Base-by-base conservation (phyloP, 2,329 filamentous ascomycete species). In the Aaosphaeria arxii region DNA sequence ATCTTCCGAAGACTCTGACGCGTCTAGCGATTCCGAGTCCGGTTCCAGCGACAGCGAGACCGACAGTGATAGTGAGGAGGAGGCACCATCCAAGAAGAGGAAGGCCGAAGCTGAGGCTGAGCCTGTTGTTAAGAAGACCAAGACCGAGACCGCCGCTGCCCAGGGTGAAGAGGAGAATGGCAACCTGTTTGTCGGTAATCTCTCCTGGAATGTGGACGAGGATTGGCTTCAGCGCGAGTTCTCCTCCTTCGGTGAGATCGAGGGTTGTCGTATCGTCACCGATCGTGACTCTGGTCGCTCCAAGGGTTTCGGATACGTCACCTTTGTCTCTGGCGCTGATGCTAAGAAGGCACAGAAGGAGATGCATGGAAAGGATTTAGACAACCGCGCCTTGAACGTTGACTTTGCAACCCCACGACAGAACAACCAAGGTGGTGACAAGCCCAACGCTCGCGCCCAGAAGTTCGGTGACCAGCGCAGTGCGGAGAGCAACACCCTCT, bases 291-390 rank as follows among this genome's bases (percentile, higher is more conserved):
- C 79, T 64, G 88, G 89, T 63, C 87, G 89, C 67, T 92, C 91
- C 73, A 91, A 91, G 76, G 91, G 89, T 78, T 96, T 95, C 72
- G 91, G 91, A 52, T 96, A 96, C 70, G 88, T 96, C 62, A 91
- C 96, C 77, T 96, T 91, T 73, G 77, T 79, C 67, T 82, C 78
- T 58, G 73, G 80, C 51, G 85, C 82, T 51, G 80, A 83, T 67
- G 88, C 87, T 48, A 80, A 81, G 62, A 85, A 85, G 69, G 89
- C 89, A 47, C 81, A 86, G 58, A 83, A 86, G 62, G 84, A 81
- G 63, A 91, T 88, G 85, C 82, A 89, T 63, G 87, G 84, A 57
- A 72, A 80, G 55, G 85, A 90, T 63, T 74, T 95, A 44, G 88
- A 91, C 61, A 84, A 85, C 53, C 89, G 89, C 62, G 70, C 77